Evolutionary conservation across 176 grass and related monocot genomes (phyloP).

Genomic region (Oryza longistaminata): DNA sequence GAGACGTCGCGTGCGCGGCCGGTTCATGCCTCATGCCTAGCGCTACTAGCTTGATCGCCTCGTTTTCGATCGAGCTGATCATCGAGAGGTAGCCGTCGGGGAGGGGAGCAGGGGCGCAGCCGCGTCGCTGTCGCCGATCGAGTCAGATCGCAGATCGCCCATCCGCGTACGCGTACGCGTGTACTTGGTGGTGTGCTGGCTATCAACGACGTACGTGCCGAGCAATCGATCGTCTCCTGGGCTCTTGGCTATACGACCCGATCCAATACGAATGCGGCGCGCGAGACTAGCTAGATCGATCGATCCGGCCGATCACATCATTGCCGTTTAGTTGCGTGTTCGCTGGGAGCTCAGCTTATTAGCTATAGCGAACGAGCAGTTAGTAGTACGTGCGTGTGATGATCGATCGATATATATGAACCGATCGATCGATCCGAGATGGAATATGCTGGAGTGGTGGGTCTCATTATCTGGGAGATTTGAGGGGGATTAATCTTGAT

Average conservation of each 20-base stretch:
- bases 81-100: background rate
- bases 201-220: background rate
- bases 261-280: background rate
- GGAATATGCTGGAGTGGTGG: background rate
- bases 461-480: slow-evolving; percentile 27
- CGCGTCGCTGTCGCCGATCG: slow-evolving; percentile 8
- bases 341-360: background rate
- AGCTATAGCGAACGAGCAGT: too few relatives aligned
- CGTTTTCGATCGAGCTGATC: background rate
- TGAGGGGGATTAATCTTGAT: background rate
- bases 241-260: background rate
- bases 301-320: background rate
- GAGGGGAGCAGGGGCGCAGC: background rate
- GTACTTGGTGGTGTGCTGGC: background rate
- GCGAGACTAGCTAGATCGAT: too few relatives aligned
- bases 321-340: slow-evolving; percentile 19
- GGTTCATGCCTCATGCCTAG: background rate
- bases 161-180: background rate
- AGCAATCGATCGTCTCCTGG: too few relatives aligned
- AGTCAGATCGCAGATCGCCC: background rate
- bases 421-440: too few relatives aligned
- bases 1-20: slow-evolving; percentile 34
- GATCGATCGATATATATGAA: too few relatives aligned
- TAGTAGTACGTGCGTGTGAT: background rate
- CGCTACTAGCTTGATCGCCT: background rate